A percentile compares a stretch with the other conserved stretches of the same genome.
phyloP scores from a whole-genome alignment of 441 rosid species.

The Daphne laureola region DNA sequence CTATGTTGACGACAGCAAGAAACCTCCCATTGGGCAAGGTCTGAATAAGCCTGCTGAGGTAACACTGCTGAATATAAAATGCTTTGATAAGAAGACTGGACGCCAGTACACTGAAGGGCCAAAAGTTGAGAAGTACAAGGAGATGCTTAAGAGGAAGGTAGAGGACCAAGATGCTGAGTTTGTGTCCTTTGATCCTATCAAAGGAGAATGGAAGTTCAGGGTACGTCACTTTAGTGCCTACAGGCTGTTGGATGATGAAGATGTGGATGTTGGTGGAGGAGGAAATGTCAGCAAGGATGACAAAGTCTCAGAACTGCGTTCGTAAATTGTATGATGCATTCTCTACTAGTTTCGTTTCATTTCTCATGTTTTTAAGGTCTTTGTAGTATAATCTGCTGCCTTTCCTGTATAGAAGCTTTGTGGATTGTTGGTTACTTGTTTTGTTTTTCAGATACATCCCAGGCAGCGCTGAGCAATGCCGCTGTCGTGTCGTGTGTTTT shows the following conservation, averaged over 20 bases:
- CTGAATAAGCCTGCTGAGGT: conserved; percentile 92
- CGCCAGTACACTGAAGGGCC: conserved; percentile 62
- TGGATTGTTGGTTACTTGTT: too few species aligned
- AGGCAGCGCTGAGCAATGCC: too few species aligned
- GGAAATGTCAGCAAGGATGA: conserved; percentile 24
- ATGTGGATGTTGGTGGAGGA: background rate
- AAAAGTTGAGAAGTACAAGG: conserved; percentile 63
- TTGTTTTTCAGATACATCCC: too few species aligned
- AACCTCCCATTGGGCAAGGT: conserved; percentile 91
- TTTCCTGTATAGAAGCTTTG: too few species aligned
- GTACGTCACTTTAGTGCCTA: conserved; percentile 82
- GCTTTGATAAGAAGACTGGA: conserved; percentile 73
- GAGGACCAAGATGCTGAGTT: conserved; percentile 91
- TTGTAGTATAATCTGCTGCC: too few species aligned
- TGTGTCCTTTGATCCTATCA: conserved; percentile 67
- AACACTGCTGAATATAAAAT: conserved; percentile 84
- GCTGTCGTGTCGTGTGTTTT: too few species aligned
- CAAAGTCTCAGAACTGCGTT: conserved; percentile 8
- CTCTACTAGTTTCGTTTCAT: background rate
- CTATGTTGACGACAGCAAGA: conserved; percentile 83
- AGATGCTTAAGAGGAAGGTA: conserved; percentile 79
- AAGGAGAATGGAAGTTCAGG: conserved; percentile 91
- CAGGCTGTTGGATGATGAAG: conserved; percentile 43
- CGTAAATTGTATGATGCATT: background rate
- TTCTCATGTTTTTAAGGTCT: background rate